phyloP scores from a whole-genome alignment of 179 eudicot species.

The Kewa caespitosa region DNA sequence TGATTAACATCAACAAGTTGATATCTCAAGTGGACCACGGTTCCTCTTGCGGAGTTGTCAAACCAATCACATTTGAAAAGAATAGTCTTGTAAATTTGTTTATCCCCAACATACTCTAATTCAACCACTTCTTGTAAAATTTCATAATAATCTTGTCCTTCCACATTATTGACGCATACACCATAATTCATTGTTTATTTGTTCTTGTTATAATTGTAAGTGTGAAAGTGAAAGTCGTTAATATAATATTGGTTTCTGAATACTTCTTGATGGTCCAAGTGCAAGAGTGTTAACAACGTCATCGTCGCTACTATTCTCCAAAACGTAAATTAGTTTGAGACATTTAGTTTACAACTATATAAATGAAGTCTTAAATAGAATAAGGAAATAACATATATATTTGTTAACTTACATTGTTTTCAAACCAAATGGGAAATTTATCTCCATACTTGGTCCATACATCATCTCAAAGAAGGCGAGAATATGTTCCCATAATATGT shows the following conservation, averaged over 20 bases:
- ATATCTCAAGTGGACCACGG: not conserved
- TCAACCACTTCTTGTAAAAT: not conserved
- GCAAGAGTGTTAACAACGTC: not conserved
- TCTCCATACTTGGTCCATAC: too few relatives aligned
- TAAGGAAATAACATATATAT: too few relatives aligned
- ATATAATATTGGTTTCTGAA: not conserved
- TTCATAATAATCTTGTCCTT: not conserved
- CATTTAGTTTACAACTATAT: too few relatives aligned
- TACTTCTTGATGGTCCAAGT: not conserved
- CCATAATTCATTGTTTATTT: not conserved
- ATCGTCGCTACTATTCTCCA: not conserved
- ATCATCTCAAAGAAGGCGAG: too few relatives aligned
- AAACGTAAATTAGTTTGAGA: not conserved
- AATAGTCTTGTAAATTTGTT: not conserved
- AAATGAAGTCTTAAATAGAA: too few relatives aligned
- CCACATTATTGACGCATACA: not conserved
- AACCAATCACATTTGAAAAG: slow-evolving; percentile 1
- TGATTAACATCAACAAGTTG: not conserved
- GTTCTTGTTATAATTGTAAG: too few relatives aligned
- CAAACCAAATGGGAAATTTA: too few relatives aligned
- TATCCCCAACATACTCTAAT: not conserved
- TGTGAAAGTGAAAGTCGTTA: not conserved
- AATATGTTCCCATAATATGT: too few relatives aligned
- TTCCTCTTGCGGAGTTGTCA: not conserved
- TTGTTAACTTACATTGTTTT: too few relatives aligned